Conservation (phyloP, 176 grass and related monocot species). For the Aegilops umbellulata region DNA sequence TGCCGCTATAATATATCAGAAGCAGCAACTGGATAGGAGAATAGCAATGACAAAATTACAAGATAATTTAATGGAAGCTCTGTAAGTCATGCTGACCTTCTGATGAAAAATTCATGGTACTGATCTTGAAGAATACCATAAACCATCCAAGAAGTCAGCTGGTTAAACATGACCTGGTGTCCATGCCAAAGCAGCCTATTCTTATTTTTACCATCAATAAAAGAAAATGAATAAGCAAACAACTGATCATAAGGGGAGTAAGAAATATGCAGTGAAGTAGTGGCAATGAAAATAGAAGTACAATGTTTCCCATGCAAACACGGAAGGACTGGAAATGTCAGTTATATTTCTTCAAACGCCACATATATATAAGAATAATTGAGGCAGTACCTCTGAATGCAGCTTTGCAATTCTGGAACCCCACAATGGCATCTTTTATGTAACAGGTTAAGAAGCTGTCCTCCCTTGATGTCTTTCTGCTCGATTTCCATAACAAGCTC, state of each 20-base stretch:
- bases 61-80: slow-evolving; percentile 11
- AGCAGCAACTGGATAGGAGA: neutral
- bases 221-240: slow-evolving; percentile 25
- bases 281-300: neutral
- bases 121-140: slow-evolving; percentile 99
- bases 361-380: neutral
- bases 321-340: neutral
- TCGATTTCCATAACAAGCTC: slow-evolving; percentile 77
- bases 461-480: slow-evolving; percentile 84
- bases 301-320: slow-evolving; percentile 11
- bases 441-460: slow-evolving; percentile 91
- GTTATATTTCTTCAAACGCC: neutral
- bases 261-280: neutral
- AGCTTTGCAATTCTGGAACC: slow-evolving; percentile 94
- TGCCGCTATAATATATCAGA: neutral
- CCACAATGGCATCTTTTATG: slow-evolving; percentile 90
- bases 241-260: neutral
- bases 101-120: slow-evolving; percentile 90
- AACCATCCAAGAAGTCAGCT: slow-evolving; percentile 93
- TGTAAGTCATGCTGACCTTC: slow-evolving; percentile 54
- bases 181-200: slow-evolving; percentile 97
- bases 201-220: slow-evolving; percentile 35
- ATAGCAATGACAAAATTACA: neutral
- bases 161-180: slow-evolving; percentile 99
- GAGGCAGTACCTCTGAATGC: slow-evolving; percentile 75